Evolutionary conservation across 176 grass and related monocot genomes (phyloP), one percentile per base, ranked within the genome.

Genomic region (Otatea glauca): DNA sequence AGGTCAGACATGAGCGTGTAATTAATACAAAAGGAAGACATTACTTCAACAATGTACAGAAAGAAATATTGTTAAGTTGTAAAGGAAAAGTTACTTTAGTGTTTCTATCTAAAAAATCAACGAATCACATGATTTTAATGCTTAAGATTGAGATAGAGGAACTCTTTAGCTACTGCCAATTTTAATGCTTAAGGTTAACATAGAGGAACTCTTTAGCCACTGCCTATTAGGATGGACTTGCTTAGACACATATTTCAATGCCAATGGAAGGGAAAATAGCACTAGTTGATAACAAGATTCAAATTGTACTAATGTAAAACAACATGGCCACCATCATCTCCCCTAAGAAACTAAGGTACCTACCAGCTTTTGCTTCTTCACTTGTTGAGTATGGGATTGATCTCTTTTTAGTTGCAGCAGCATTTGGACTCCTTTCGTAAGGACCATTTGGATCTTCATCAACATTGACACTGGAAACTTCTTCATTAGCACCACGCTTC

Each of bases 281-380:
- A 51, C 4, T 29, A 65, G 5, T 18, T 54, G 12, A 73, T 63
- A 72, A 43, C 18, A 67, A 68, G 49, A 80, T 80, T 50, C 60
- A 76, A 51, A 89, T 58, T 25, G 50, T 75, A 62, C 23, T 53
- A 48, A 68, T 70, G 7, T 16, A 59, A 72, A 64, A 56, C 2
- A 68, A 5, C 59, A 65, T 75, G 16, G 34, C 4, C n/a, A 58
- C 41, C 32, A 75, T 15, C 9, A 55, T n/a, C 4, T 88, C 48
- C 39, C 4, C 74, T 6, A 16, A 85, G 73, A 70, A 76, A 79
- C 76, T 59, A 69, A 68, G 42, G 20, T 62, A 91, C 84, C 24
- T 71, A 94, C 94, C 91, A 21, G 78, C 69, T 97, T 97, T 92
- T 63, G 65, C 85, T 50, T 94, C 89, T 70, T 97, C 87, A 84